Evolutionary conservation across 2,329 filamentous ascomycete genomes (phyloP), one percentile per base, ranked within the genome.

Genomic region (Balansia obtecta): DNA sequence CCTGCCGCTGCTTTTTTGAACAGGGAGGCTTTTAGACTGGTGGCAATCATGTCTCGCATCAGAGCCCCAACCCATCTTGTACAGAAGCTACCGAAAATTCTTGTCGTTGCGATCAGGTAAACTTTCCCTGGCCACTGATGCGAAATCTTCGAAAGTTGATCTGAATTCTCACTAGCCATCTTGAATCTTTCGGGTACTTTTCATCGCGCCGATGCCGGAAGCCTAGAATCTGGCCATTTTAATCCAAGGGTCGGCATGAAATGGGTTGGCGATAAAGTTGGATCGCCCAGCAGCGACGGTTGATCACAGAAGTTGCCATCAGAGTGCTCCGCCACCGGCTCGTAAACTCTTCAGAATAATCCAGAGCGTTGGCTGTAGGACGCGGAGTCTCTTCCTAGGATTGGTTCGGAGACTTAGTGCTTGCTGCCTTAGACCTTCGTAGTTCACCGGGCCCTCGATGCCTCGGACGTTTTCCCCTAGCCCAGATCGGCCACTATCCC

Each of bases 251-350:
- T 38, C 3, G 55, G 54, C 11, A 42, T 57, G 12, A 52, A 57
- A 46, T 57, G 55, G 55, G 51, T 55, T 12, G 53, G 46, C 10
- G 54, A 56, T 20, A 56, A 57, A 37, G 44, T 55, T 15, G 50
- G 47, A 7, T 48, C 52, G 8, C 53, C 56, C 16, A 54, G 55
- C 30, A 54, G 55, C 44, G 49, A 56, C 20, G 45, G 45, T 46
- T 46, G 7, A 32, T 46, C 22, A 22, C 45, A 41, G 27, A 27
- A 8, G 27, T 27, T 22, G 4, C 20, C 20, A 27, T 7, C 27
- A 27, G 27, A 27, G 4, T 27, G 27, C 27, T 20, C n/a, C n/a
- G n/a, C 16, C 2, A 11, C 39, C 10, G 39, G 1, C 6, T 37
- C 34, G 11, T 37, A 12, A 12, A 18, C 18, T 10, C 16, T 13